Percentiles rank a stretch among this genome's conserved stretches.
phyloP scores from a whole-genome alignment of 2,329 filamentous ascomycete species.

The Penicillium decumbens region DNA sequence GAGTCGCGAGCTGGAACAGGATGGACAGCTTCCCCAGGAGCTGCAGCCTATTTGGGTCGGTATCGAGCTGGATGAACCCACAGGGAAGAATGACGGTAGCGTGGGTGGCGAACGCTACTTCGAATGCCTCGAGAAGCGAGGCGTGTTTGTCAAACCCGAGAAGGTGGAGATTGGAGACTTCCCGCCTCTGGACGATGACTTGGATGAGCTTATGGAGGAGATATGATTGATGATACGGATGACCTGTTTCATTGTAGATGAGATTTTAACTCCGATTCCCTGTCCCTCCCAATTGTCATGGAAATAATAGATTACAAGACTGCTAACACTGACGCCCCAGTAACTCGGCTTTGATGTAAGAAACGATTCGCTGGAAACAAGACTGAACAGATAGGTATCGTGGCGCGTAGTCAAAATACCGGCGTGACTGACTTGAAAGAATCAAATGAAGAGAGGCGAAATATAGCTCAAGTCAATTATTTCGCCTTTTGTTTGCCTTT shows the following conservation, averaged over 20 bases:
- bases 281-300: constrained; percentile 8
- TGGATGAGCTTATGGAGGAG: constrained; percentile 54
- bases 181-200: constrained; percentile 51
- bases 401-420: constrained; percentile 16
- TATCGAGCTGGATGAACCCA: constrained; percentile 59
- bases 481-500: constrained; percentile 34
- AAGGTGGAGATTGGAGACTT: constrained; percentile 60
- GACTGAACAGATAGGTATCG: constrained; percentile 17
- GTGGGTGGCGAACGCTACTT: constrained; percentile 53
- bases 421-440: constrained; percentile 7
- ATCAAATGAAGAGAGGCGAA: background rate
- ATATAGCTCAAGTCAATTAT: constrained; percentile 3
- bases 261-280: constrained; percentile 2
- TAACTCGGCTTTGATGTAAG: constrained; percentile 1
- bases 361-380: constrained; percentile 18
- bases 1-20: constrained; percentile 15
- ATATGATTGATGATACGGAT: constrained; percentile 35
- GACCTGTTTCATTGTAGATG: constrained; percentile 4
- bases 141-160: constrained; percentile 60
- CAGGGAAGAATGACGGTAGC: constrained; percentile 60
- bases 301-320: constrained; percentile 3
- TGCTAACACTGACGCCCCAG: background rate
- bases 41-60: constrained; percentile 52
- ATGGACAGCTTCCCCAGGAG: constrained; percentile 19
- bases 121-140: constrained; percentile 49